Base-by-base conservation (phyloP, 208 protist species). In the Crithidia bombi region DNA sequence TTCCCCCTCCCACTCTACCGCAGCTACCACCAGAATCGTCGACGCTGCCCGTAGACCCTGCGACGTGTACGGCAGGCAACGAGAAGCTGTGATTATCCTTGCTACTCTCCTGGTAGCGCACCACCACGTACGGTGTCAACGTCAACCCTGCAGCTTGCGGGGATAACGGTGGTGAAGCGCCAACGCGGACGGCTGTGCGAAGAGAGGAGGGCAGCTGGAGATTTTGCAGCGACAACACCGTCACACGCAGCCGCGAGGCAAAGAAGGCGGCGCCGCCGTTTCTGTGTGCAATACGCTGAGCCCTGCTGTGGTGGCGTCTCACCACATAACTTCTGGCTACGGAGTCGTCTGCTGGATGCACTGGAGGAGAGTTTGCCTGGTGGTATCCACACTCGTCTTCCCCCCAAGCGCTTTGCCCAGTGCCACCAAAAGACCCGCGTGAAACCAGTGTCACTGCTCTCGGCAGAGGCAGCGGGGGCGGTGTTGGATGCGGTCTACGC, bases 1-100 rank as follows among this genome's bases (percentile, higher is more conserved):
- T n/a, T n/a, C n/a, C n/a, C n/a, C n/a, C n/a, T n/a, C n/a, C n/a
- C 33, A 9, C 17, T 38, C 36, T 14, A 9, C 6, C 11, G 23
- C 56, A 43, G 7, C 56, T n/a, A 56, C 21, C 56, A 62, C 52
- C 33, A 41, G 9, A 0, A 50, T 23, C 10, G 19, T 23, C 1
- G 6, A 10, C 19, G 17, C 44, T 14, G 14, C 44, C 19, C 44
- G 6, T 23, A 10, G 33, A 43, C 4, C 56, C 38, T 4, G 10
- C 7, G 2, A 65, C 58, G 58, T 33, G 15, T 3, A 65, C 58
- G 26, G 43, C 0, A 12, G 58, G 58, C 0, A 65, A 43, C 19
- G 36, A 30, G 35, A 65, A 19, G 58, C 58, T 52, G 43, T 52
- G 52, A 21, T 65, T 52, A 43, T 52, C 58, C 25, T 35, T 35